Evolutionary conservation across 192 early-diverging fungal genomes (phyloP).

Genomic region (Cladochytrium replicatum): DNA sequence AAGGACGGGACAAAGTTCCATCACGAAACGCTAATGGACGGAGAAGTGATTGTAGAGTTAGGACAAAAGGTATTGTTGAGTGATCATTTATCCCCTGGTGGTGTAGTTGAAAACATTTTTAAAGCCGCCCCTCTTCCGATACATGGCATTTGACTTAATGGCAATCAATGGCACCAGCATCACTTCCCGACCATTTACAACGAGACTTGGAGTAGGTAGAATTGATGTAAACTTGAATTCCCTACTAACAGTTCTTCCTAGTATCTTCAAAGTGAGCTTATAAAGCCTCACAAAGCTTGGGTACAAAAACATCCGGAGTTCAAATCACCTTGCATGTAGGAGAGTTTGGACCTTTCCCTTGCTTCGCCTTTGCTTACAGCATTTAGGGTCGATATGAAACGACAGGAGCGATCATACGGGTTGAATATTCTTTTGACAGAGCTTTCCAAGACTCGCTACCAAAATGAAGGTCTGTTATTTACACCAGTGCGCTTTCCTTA

Average conservation of each 20-base stretch:
- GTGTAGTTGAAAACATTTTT: background rate
- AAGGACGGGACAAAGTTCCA: conserved; percentile 30
- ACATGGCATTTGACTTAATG: conserved; percentile 63
- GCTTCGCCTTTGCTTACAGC: background rate
- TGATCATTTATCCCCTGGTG: background rate
- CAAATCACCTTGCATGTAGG: conserved; percentile 32
- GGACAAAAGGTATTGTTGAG: conserved; percentile 38
- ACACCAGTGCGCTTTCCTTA: conserved; percentile 56
- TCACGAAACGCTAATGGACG: conserved; percentile 62
- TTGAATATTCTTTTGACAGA: conserved; percentile 44
- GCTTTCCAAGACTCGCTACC: conserved; percentile 54
- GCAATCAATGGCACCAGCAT: conserved; percentile 30
- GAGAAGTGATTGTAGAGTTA: conserved; percentile 66
- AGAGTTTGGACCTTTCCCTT: background rate
- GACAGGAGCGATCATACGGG: conserved; percentile 56
- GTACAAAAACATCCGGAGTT: conserved; percentile 16
- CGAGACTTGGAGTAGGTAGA: conserved; percentile 49
- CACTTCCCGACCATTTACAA: conserved; percentile 36
- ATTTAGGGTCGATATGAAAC: conserved; percentile 53
- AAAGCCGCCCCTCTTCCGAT: conserved; percentile 33
- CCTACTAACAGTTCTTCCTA: conserved; percentile 9
- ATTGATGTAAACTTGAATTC: background rate
- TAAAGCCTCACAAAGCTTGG: conserved; percentile 41
- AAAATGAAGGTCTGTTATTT: conserved; percentile 68
- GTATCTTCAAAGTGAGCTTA: conserved; percentile 45